phyloP scores from a whole-genome alignment of 495 filamentous ascomycete genomes.

The Pyronema omphalodes region DNA sequence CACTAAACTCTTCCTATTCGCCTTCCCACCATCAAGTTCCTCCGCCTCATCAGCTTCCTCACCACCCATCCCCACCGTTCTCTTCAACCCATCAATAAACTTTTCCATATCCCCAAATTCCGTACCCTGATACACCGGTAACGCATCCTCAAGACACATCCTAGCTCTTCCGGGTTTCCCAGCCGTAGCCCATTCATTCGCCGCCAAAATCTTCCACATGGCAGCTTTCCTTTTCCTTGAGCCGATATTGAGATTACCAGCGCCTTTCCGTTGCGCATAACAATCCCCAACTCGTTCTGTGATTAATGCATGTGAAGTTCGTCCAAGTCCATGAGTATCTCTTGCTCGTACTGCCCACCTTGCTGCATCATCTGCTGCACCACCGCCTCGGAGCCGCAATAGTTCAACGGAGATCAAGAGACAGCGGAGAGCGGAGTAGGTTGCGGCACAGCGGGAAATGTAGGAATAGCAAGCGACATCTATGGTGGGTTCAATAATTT shows the following conservation, averaged over 20 bases:
- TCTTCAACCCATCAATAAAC: conserved; percentile 19
- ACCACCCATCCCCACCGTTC: conserved; percentile 1
- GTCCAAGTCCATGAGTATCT: conserved; percentile 54
- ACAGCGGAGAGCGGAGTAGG: conserved; percentile 59
- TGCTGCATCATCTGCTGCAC: conserved; percentile 69
- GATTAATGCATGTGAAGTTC: conserved; percentile 58
- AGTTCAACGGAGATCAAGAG: conserved; percentile 63
- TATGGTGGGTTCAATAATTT: conserved; percentile 65
- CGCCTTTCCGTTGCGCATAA: conserved; percentile 52
- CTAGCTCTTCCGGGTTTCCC: conserved; percentile 52
- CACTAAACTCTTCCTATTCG: conserved; percentile 10
- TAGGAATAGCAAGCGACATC: conserved; percentile 85
- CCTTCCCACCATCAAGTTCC: conserved; percentile 11
- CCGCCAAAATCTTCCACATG: conserved; percentile 70
- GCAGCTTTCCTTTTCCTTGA: conserved; percentile 63
- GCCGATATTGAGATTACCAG: conserved; percentile 46
- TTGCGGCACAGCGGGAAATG: conserved; percentile 56
- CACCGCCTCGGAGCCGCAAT: conserved; percentile 54
- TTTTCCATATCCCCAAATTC: conserved; percentile 28
- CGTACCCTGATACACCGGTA: conserved; percentile 40
- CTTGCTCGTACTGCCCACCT: conserved; percentile 65
- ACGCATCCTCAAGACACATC: conserved; percentile 49
- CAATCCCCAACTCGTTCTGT: conserved; percentile 71
- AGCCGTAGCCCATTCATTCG: conserved; percentile 62
- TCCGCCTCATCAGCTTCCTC: conserved; percentile 10